Base-by-base conservation (phyloP, 371 early-diverging fungal genomes). In the Lichtheimia ornata region DNA sequence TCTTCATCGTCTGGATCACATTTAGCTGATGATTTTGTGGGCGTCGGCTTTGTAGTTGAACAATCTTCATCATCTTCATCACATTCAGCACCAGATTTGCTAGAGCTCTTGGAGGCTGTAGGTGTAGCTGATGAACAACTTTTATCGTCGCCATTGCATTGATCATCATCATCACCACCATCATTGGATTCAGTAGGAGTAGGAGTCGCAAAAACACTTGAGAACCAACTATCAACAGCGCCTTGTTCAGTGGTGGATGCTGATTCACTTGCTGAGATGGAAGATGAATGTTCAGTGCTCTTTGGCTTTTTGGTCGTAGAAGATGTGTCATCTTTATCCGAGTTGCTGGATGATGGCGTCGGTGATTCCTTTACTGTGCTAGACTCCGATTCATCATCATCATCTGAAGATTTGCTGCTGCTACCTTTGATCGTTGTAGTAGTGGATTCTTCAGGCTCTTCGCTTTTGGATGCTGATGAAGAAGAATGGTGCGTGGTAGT, bases 171-270 rank as follows among this genome's bases (percentile, higher is more conserved):
- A 22, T 22, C 22, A 22, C 2, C 22, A 22, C 2, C 17, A 40
- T 24, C 25, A 20, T 5, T 18, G 17, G 24, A n/a, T 17, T 20
- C 30, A 18, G 43, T 17, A 18, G 41, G 24, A 18, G 52, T 27
- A 13, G 59, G 53, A 4, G 47, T 35, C 2, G 53, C 25, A n/a
- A 57, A 52, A 12, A 57, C 40, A 14, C 52, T 43, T 5, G 63
- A 57, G 30, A 59, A 59, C 59, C 56, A 57, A 45, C 57, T 56
- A 42, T n/a, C 63, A 12, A 56, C 30, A 14, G 51, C 51, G 15
- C 27, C 43, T 57, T 51, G 56, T 12, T 51, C 17, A 24, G 25
- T 27, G 44, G 51, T 47, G 18, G 52, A 14, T 15, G 50, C 14
- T 18, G 53, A 13, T 41, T 43, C 25, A 47, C n/a, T 17, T 41